phyloP scores from a whole-genome alignment of 2,329 filamentous ascomycete species.

The Metarhizium album region DNA sequence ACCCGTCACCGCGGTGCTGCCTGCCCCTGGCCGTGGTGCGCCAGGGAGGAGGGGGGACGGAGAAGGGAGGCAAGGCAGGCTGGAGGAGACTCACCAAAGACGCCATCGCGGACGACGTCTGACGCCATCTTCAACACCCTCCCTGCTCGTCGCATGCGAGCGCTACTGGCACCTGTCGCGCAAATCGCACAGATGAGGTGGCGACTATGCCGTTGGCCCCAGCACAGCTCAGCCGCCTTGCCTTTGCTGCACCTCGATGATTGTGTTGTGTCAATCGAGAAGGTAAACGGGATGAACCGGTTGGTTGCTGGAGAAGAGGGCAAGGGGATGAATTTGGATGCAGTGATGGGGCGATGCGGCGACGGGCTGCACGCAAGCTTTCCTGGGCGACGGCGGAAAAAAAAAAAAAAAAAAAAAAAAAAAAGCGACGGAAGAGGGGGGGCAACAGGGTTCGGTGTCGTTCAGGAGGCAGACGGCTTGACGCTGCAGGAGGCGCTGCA shows the following conservation, averaged over 20 bases:
- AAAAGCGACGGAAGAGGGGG: no score
- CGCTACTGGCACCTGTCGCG: constrained; percentile 1
- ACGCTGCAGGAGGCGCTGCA: no score
- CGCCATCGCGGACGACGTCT: constrained; percentile 42
- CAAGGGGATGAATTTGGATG: not conserved
- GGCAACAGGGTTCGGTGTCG: no score
- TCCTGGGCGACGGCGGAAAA: not conserved
- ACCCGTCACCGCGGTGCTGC: not conserved
- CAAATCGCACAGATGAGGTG: not conserved
- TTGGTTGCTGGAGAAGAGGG: not conserved
- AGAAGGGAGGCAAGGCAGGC: no score
- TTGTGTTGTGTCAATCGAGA: not conserved
- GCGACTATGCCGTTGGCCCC: not conserved
- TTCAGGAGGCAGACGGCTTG: no score
- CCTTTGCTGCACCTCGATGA: not conserved
- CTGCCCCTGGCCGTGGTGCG: no score
- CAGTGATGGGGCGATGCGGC: not conserved
- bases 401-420: not conserved
- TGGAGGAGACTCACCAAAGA: constrained; percentile 44
- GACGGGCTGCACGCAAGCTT: not conserved
- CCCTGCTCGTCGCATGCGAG: constrained; percentile 21
- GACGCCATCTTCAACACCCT: constrained; percentile 40
- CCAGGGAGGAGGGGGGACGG: not conserved
- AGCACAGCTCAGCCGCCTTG: not conserved
- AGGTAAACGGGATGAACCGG: not conserved